phyloP scores from a whole-genome alignment of 2,329 filamentous ascomycete genomes.

The Fusarium secorum region DNA sequence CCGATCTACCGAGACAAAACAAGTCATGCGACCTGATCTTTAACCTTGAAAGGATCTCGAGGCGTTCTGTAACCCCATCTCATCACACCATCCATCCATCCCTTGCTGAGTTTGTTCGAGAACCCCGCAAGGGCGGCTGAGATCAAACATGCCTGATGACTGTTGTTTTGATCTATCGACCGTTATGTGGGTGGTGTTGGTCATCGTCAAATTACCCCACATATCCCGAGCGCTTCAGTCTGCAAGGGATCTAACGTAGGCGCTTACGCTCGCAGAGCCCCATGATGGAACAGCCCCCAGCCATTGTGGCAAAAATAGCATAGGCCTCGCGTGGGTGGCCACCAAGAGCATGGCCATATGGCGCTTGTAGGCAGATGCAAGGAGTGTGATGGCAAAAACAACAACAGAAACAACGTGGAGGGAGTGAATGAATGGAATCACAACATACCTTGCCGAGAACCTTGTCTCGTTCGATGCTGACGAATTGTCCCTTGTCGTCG shows the following conservation, averaged over 20 bases:
- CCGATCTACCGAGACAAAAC: constrained; percentile 32
- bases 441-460: constrained; percentile 78
- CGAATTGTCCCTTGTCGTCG: constrained; percentile 83
- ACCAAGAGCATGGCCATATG: constrained; percentile 6
- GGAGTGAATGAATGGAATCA: constrained; percentile 38
- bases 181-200: constrained; percentile 31
- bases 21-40: constrained; percentile 30
- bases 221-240: constrained; percentile 30
- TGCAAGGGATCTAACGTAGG: constrained; percentile 36
- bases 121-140: constrained; percentile 22
- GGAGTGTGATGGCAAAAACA: constrained; percentile 24
- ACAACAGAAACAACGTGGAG: constrained; percentile 27
- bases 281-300: constrained; percentile 29
- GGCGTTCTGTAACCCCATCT: constrained; percentile 12
- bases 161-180: constrained; percentile 16
- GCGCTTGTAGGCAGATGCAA: constrained; percentile 30
- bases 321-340: constrained; percentile 15
- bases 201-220: constrained; percentile 35
- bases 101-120: constrained; percentile 11
- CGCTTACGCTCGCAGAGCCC: constrained; percentile 39
- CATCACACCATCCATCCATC: constrained; percentile 5
- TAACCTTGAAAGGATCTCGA: constrained; percentile 26
- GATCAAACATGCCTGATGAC: constrained; percentile 26
- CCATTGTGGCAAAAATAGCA: constrained; percentile 38
- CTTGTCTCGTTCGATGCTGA: constrained; percentile 86